Base-by-base conservation (phyloP, 2,329 filamentous ascomycete species). In the Sphaerulina vaccinii region DNA sequence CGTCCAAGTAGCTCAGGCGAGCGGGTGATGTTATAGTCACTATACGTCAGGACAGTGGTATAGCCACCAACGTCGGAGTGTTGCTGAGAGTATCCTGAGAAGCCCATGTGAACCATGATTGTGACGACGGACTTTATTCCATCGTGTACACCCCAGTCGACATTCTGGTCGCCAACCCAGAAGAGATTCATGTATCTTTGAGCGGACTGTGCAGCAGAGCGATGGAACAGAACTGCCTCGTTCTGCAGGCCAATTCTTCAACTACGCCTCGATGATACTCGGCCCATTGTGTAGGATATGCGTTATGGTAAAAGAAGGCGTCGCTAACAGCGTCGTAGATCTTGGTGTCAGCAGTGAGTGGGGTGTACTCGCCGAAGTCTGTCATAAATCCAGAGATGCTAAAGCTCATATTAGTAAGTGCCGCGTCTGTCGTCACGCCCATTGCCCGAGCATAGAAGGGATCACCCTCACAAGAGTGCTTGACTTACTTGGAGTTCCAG, bases 111-210 rank as follows among this genome's bases (percentile, higher is more conserved):
- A 3, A 64, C 61, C 55, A 67, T 63, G 40, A 65, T 62, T 1
- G 66, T 70, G 19, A 71, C 58, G 19, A 64, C 64, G 15, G 66
- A 65, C 41, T 70, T 69, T 49, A 71, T 66, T 6, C 69, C 68
- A 36, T 71, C 69, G 27, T 69, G 65, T 19, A 64, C 49, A 3
- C 65, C 63, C 64, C 65, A 67, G 38, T 66, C 59, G 15, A 67
- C 66, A 38, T 70, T 62, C 42, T 71, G 68, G 38, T 71, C 69
- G 32, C 69, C 69, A 3, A 65, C 67, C 69, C 69, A 71, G 63
- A 70, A 71, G 6, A 71, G 59, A 47, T 70, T 71, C 58, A 66
- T 68, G 55, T 70, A 58, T 10, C 62, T 59, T 44, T 68, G 65
- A 0, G 68, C 60, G 1, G 59, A 62, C 41, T 68, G 64, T 6